Evolutionary conservation across 306 rosid genomes (phyloP).

Genomic region (Vachellia pachyceras): DNA sequence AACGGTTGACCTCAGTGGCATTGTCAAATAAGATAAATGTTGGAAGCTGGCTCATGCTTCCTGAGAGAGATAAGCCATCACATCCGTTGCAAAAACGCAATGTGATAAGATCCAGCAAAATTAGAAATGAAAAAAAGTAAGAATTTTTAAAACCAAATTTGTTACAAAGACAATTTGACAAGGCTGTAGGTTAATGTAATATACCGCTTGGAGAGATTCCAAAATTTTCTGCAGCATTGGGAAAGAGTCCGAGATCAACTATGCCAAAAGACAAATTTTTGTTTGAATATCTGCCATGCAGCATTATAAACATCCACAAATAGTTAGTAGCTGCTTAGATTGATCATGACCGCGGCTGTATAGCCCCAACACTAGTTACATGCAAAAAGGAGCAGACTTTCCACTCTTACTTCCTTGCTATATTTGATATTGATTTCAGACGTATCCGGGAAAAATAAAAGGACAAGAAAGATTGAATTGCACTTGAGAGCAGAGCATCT

Average conservation of each 20-base stretch:
- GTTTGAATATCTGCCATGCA: slow-evolving; percentile 76
- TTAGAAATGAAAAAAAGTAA: slow-evolving; percentile 11
- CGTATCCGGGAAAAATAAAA: slow-evolving; percentile 14
- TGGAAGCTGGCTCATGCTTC: slow-evolving; percentile 87
- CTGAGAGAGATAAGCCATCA: slow-evolving; percentile 51
- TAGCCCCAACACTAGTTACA: not conserved
- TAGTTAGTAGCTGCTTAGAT: slow-evolving; percentile 20
- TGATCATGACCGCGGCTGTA: not conserved
- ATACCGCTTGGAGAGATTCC: slow-evolving; percentile 86
- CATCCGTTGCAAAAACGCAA: slow-evolving; percentile 24
- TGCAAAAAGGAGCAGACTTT: not conserved
- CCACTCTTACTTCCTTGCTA: slow-evolving; percentile 10
- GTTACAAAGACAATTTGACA: slow-evolving; percentile 15
- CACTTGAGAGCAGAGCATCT: slow-evolving; percentile 19
- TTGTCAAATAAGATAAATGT: slow-evolving; percentile 84
- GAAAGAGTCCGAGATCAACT: slow-evolving; percentile 93
- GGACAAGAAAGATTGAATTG: slow-evolving; percentile 20
- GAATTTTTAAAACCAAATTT: slow-evolving; percentile 5
- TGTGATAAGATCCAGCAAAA: not conserved
- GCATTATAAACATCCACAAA: slow-evolving; percentile 36
- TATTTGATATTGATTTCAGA: not conserved
- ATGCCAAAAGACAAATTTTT: slow-evolving; percentile 84
- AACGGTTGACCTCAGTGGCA: slow-evolving; percentile 77
- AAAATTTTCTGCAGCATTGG: slow-evolving; percentile 82
- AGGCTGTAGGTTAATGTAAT: slow-evolving; percentile 10